phyloP scores from a whole-genome alignment of 768 basidiomycete genomes.

The Mycena floridula region DNA sequence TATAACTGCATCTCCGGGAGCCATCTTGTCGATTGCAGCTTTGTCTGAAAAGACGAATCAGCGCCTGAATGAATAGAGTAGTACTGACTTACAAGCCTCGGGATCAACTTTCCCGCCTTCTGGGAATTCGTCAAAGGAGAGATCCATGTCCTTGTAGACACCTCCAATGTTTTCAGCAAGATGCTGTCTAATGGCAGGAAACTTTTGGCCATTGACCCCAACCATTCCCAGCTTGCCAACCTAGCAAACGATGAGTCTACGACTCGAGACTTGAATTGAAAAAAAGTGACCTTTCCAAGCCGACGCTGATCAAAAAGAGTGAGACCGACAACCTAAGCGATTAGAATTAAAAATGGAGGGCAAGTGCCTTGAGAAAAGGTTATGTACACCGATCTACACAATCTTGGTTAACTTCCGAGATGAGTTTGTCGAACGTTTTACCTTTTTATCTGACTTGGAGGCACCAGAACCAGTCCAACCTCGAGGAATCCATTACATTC shows the following conservation, averaged over 20 bases:
- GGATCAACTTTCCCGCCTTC: constrained; percentile 62
- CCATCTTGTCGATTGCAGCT: constrained; percentile 68
- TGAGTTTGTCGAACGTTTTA: too few species aligned
- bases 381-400: constrained; percentile 79
- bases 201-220: constrained; percentile 84
- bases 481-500: constrained; percentile 4
- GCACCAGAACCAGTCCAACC: constrained; percentile 92
- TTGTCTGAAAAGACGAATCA: constrained; percentile 51
- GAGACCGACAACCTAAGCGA: constrained; percentile 72
- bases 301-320: constrained; percentile 88
- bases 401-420: too few species aligned
- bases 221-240: constrained; percentile 79
- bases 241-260: constrained; percentile 27
- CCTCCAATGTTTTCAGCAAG: constrained; percentile 75
- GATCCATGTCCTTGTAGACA: constrained; percentile 85
- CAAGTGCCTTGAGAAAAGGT: too few species aligned
- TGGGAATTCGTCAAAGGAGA: constrained; percentile 79
- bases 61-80: not conserved
- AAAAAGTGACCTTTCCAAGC: constrained; percentile 54
- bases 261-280: too few species aligned
- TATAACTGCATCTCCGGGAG: constrained; percentile 82
- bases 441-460: constrained; percentile 94
- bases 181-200: constrained; percentile 79
- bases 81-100: constrained; percentile 67
- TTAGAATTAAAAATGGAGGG: constrained; percentile 11